Base-by-base conservation (phyloP, 352 stramenopile species). In the Pythium phragmiticola region DNA sequence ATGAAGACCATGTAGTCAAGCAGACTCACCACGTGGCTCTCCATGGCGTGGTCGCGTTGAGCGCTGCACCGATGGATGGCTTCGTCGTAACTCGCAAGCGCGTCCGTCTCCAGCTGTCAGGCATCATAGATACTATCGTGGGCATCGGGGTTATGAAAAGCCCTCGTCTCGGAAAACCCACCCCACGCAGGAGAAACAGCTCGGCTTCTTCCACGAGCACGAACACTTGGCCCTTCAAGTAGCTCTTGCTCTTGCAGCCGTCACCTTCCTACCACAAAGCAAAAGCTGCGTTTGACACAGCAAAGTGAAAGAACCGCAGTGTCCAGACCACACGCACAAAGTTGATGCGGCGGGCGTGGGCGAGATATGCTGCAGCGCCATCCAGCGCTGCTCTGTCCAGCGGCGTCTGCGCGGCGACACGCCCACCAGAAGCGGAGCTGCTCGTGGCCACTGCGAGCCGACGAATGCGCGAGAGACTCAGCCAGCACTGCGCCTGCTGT, bases 151-250 rank as follows among this genome's bases (percentile, higher is more conserved):
- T 16, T 48, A 45, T 28, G 17, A 28, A 2, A 4, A 23, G 11
- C 5, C 6, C 39, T 21, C 39, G 7, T 8, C 13, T 21, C 13
- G 3, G 39, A 23, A 14, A 36, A 37, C 46, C 7, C 63, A 89
- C 80, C 43, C 68, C 56, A 17, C 45, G 63, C 57, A 72, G 64
- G 0, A 53, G 43, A 17, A 77, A 49, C 17, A 85, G 42, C 49
- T 88, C 76, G 23, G 68, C 78, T 23, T 72, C 71, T 61, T 88
- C 75, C 39, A 84, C 36, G 16, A 88, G 65, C 53, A 85, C 73
- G 2, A 74, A 69, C 16, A 77, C 67, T 73, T 84, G 66, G 26
- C 80, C 80, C 14, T 76, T 69, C 1, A 72, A 55, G 0, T 67
- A 74, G 16, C 63, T 23, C n/a, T 63, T 68, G 42, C 17, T 78